Conservation (phyloP, 2,329 filamentous ascomycete species). For the Dothistroma septosporum region DNA sequence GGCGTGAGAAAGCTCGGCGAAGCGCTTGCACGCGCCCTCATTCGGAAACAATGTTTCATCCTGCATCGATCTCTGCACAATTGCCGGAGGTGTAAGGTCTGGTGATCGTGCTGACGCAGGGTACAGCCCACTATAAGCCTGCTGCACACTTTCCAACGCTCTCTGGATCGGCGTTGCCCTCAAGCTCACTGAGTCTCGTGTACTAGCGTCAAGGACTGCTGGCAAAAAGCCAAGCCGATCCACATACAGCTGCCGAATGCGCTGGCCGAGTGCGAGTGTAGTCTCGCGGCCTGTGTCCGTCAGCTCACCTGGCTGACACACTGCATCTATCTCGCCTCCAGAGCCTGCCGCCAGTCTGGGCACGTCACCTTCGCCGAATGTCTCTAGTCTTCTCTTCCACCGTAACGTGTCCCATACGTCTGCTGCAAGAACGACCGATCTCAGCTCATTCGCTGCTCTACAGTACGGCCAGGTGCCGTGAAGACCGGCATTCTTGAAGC, state of each 20-base stretch:
- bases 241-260: conserved; percentile 48
- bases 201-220: conserved; percentile 35
- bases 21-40: conserved; percentile 47
- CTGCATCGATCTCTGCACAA: conserved; percentile 42
- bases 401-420: conserved; percentile 58
- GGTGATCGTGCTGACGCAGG: conserved; percentile 41
- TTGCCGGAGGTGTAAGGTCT: conserved; percentile 42
- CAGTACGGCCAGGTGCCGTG: conserved; percentile 81
- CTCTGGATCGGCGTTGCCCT: conserved; percentile 48
- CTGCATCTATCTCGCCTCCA: conserved; percentile 65
- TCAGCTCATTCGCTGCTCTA: conserved; percentile 67
- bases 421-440: conserved; percentile 54
- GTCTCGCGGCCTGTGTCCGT: conserved; percentile 50
- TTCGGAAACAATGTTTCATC: conserved; percentile 52
- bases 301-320: conserved; percentile 65
- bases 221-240: conserved; percentile 50
- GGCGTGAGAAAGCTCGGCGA: conserved; percentile 45
- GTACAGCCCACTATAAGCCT: conserved; percentile 49
- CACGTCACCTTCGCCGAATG: conserved; percentile 60
- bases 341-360: conserved; percentile 66
- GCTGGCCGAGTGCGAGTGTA: conserved; percentile 46
- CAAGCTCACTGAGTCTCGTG: conserved; percentile 41
- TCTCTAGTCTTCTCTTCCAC: conserved; percentile 73
- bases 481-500: conserved; percentile 65
- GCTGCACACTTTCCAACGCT: conserved; percentile 49